Evolutionary conservation across 179 eudicot species (phyloP), one percentile per base, ranked within the genome.

Genomic region (Gypsophila paniculata): DNA sequence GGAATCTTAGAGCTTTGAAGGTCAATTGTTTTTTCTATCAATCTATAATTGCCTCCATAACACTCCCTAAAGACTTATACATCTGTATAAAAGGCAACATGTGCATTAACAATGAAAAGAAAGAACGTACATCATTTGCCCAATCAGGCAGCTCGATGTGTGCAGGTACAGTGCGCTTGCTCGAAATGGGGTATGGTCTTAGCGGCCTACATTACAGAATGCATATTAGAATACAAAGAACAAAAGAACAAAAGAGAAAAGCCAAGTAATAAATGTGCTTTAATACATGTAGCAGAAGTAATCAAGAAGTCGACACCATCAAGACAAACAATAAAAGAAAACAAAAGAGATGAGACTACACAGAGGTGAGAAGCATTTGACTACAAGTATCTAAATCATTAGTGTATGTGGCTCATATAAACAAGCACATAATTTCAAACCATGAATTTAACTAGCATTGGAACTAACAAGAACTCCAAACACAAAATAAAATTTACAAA

Each of bases 141-240:
- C 97, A 94, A 74, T 94, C 99, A 76, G 97, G 99, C 57, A 55
- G 79, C 65, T 87, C 89, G 69, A 91, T 84, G 42, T 87, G 84
- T 63, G 82, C 85, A 61, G 99, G 95, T 63, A 91, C 86, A 64
- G 61, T 19, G 65, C 95, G 94, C 70, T 69, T 82, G 62, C 83
- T 73, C 74, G 99, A 94, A 83, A 94, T 90, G 61, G 96, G 96
- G 77, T 78, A 87, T 34, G 99, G 94, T 76, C 89, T 82, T 65
- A 94, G 75, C 19, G 90, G 62, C 80, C 99, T 94, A 86, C 64
- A 70, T 21, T 79, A 59, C 21, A 62, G 46, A 29, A 32, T 77
- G 21, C 26, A 69, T 58, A 25, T 58, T 53, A 65, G 73, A 68
- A 61, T 2, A 61, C 12, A 65, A 69, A 72, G 10, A 70, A 2